phyloP scores from a whole-genome alignment of 495 filamentous ascomycete species.

The Articulospora tetracladia region DNA sequence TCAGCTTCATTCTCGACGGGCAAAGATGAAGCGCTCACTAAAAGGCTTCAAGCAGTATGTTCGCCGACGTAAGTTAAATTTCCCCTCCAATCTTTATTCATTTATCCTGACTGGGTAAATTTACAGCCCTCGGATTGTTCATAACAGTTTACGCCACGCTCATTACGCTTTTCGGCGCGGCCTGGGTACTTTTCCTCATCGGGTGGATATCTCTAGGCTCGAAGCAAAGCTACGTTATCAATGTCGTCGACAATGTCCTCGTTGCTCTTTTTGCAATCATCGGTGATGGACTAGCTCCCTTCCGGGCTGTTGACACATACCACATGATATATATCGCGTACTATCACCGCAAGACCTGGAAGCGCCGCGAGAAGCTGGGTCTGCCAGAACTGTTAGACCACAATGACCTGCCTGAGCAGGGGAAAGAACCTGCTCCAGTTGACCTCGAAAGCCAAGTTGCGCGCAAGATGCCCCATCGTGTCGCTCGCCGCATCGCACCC shows the following conservation, averaged over 20 bases:
- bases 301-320: constrained; percentile 73
- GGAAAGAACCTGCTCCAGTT: constrained; percentile 33
- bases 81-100: not conserved
- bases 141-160: constrained; percentile 73
- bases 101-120: too few relatives aligned
- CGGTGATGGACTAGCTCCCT: constrained; percentile 72
- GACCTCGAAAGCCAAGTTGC: constrained; percentile 44
- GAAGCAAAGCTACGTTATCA: constrained; percentile 61
- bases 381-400: constrained; percentile 63
- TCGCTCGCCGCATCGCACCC: constrained; percentile 8
- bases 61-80: constrained; percentile 38
- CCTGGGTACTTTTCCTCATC: constrained; percentile 80
- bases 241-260: constrained; percentile 70
- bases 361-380: constrained; percentile 54
- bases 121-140: constrained; percentile 65
- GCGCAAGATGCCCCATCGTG: constrained; percentile 17
- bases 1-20: constrained; percentile 73
- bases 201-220: constrained; percentile 75
- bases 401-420: constrained; percentile 60
- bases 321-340: constrained; percentile 39
- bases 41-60: constrained; percentile 71
- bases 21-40: constrained; percentile 69
- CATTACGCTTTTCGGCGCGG: constrained; percentile 76
- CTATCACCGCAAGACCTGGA: constrained; percentile 66
- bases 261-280: constrained; percentile 74